Evolutionary conservation across 176 grass and related monocot genomes (phyloP).

Genomic region (Triticum aestivum): DNA sequence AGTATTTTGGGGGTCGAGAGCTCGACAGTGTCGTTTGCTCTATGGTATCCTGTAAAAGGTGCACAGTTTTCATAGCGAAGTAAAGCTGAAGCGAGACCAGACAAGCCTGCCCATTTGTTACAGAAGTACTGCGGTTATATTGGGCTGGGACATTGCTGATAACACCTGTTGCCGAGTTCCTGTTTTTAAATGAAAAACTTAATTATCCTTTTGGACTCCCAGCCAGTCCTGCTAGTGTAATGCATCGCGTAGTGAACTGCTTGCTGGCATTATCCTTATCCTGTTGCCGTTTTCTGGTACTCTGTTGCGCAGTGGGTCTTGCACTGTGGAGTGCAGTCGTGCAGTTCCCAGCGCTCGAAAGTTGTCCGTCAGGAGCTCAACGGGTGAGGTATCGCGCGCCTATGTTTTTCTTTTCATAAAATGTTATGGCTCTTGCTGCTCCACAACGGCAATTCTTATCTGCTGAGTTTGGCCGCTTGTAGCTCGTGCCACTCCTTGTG

Average conservation of each 20-base stretch:
- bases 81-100: neutral
- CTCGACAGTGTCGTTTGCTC: neutral
- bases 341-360: neutral
- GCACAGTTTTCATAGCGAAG: neutral
- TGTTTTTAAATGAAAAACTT: neutral
- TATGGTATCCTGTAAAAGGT: neutral
- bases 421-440: neutral
- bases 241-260: neutral
- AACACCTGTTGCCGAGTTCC: neutral
- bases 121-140: neutral
- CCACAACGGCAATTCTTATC: neutral
- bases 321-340: neutral
- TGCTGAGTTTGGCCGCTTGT: neutral
- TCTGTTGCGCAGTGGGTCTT: neutral
- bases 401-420: neutral
- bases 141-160: neutral
- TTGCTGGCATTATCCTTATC: neutral
- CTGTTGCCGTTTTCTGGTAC: neutral
- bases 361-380: neutral
- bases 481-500: neutral
- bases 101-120: neutral
- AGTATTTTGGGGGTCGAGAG: neutral
- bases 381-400: neutral
- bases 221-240: neutral
- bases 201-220: neutral